These are phyloP conservation scores for Claviceps paspali DNA, from an alignment of 2,329 filamentous ascomycete genomes.

Conservation along the genomic window DNA sequence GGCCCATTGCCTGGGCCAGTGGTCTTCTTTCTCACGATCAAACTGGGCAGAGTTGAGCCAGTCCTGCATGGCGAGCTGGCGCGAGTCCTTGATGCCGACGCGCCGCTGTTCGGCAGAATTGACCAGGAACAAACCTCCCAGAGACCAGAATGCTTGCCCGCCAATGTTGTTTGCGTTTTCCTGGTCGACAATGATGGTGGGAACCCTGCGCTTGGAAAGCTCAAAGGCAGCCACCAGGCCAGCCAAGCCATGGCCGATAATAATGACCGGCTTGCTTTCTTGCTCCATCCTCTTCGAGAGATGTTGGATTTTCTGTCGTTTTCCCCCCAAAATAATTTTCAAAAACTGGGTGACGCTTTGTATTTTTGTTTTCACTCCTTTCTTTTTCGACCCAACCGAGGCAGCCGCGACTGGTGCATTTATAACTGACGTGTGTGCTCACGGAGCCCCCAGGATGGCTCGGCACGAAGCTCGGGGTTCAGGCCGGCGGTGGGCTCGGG, in stretches of 20 bases:
- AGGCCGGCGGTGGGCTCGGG: background rate
- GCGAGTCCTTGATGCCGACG: constrained; percentile 41
- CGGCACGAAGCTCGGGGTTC: background rate
- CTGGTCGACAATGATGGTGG: constrained; percentile 39
- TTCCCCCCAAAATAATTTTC: background rate
- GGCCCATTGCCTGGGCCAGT: constrained; percentile 46
- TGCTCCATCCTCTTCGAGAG: constrained; percentile 15
- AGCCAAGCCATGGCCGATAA: constrained; percentile 41
- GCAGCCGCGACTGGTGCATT: too few relatives aligned
- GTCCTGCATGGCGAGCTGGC: constrained; percentile 40
- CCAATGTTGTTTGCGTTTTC: constrained; percentile 41
- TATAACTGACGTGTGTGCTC: too few relatives aligned
- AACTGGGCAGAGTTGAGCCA: constrained; percentile 44
- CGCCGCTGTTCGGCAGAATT: constrained; percentile 40
- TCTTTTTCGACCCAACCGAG: too few relatives aligned
- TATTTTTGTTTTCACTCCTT: too few relatives aligned
- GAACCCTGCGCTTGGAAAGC: constrained; percentile 33
- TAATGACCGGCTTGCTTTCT: constrained; percentile 27
- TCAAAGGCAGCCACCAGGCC: constrained; percentile 46
- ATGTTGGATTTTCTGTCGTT: background rate
- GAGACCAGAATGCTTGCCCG: constrained; percentile 49
- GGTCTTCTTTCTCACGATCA: constrained; percentile 39
- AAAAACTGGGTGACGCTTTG: background rate
- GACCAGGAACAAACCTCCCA: constrained; percentile 46
- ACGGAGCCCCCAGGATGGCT: background rate